A percentile compares a stretch with the other conserved stretches of the same genome.
Conservation (phyloP, 2,329 filamentous ascomycete genomes). For the Alternaria hordeiaustralica region DNA sequence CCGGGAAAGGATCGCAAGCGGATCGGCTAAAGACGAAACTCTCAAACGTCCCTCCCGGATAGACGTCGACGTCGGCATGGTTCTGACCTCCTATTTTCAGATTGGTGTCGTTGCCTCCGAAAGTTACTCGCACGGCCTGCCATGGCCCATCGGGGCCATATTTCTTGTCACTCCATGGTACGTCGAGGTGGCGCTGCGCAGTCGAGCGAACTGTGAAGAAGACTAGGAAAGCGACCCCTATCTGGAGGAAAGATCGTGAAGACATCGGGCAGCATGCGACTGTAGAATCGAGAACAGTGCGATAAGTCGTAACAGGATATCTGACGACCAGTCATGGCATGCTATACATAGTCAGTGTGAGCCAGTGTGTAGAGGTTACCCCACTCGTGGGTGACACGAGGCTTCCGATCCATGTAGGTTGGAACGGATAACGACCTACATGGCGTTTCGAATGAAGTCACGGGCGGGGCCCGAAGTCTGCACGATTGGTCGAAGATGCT, state of each 20-base stretch:
- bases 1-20: conserved; percentile 13
- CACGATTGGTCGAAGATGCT: no score
- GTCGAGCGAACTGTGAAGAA: neutral
- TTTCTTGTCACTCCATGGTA: conserved; percentile 23
- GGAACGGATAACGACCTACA: no score
- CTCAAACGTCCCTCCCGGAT: conserved; percentile 15
- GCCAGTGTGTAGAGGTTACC: no score
- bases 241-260: neutral
- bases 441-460: no score
- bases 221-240: neutral
- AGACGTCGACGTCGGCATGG: neutral
- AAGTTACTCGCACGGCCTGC: conserved; percentile 20
- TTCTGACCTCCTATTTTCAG: neutral
- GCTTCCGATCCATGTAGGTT: neutral
- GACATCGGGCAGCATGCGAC: neutral
- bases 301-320: no score
- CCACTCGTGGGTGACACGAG: neutral
- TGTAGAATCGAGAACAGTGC: neutral
- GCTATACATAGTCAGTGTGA: neutral
- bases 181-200: conserved; percentile 2
- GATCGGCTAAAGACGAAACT: conserved; percentile 1
- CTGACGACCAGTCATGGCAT: neutral
- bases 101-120: conserved; percentile 7
- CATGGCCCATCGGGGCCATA: conserved; percentile 30
- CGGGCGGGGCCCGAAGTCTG: no score